Evolutionary conservation across 257 asterid genomes (phyloP).

Genomic region (Fraxinus cuspidata): DNA sequence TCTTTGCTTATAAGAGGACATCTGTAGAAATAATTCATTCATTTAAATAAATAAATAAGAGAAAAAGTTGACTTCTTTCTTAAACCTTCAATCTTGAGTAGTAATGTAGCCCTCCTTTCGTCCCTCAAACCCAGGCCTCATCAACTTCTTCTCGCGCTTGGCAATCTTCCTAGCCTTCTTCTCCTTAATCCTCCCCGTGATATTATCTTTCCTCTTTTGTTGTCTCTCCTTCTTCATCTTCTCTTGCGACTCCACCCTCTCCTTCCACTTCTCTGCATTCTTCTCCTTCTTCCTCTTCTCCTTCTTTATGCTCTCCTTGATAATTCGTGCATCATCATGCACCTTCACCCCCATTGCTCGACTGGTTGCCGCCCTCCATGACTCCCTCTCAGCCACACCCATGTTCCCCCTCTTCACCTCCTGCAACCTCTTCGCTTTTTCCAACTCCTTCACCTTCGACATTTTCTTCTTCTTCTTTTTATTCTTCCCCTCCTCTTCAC

Average conservation of each 20-base stretch:
- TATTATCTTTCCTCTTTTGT: conserved; percentile 76
- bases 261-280: conserved; percentile 83
- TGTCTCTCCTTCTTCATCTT: conserved; percentile 69
- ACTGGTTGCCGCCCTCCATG: conserved; percentile 76
- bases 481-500: conserved; percentile 44
- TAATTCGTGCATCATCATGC: conserved; percentile 65
- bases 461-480: conserved; percentile 58
- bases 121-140: conserved; percentile 98
- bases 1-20: conserved; percentile 10
- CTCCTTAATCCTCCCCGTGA: conserved; percentile 67
- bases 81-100: conserved; percentile 51
- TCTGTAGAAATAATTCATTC: conserved; percentile 5
- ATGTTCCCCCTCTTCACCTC: conserved; percentile 72
- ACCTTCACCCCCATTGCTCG: conserved; percentile 93
- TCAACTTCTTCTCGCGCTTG: conserved; percentile 89
- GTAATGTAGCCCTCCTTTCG: conserved; percentile 61
- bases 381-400: conserved; percentile 56
- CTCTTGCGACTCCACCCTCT: conserved; percentile 57
- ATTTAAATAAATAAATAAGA: neutral
- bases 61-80: conserved; percentile 16
- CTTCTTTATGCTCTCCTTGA: conserved; percentile 75
- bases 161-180: conserved; percentile 80
- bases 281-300: conserved; percentile 75
- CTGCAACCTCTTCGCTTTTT: conserved; percentile 54
- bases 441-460: conserved; percentile 65